Percentiles rank a stretch among this genome's conserved stretches.
Conservation (phyloP, 345 rosid genomes). For the Mangifera indica region DNA sequence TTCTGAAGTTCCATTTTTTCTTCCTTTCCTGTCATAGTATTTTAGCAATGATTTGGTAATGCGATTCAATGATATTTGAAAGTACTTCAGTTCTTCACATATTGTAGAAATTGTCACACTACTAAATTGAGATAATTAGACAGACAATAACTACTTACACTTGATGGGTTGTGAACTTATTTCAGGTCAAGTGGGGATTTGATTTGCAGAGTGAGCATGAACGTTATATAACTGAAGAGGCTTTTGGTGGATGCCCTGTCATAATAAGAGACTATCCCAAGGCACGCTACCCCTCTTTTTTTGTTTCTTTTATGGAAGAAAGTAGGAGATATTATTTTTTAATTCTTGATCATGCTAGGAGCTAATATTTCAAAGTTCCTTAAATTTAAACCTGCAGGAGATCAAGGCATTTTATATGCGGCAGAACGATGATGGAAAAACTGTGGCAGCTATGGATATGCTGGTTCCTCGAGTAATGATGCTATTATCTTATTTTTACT, state of each 20-base stretch:
- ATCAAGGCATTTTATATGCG: conserved; percentile 99
- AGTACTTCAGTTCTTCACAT: not conserved
- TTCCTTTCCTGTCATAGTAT: not conserved
- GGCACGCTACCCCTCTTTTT: conserved; percentile 34
- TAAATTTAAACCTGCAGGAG: conserved; percentile 48
- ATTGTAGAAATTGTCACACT: not conserved
- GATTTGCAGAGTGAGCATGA: conserved; percentile 99
- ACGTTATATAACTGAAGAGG: conserved; percentile 90
- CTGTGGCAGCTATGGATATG: conserved; percentile 99
- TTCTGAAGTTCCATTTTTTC: not conserved
- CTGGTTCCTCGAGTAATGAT: conserved; percentile 84
- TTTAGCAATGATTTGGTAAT: not conserved
- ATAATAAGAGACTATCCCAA: conserved; percentile 95
- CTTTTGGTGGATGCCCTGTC: conserved; percentile 81
- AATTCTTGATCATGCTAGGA: not conserved
- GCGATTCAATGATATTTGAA: not conserved
- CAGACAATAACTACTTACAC: not conserved
- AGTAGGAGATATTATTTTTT: not conserved
- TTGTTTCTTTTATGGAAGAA: not conserved
- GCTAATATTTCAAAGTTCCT: conserved; percentile 12
- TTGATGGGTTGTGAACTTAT: conserved; percentile 9
- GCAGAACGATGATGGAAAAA: conserved; percentile 91
- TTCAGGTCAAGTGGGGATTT: conserved; percentile 92
- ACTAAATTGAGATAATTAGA: not conserved
- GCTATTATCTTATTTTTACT: not conserved